Conservation (phyloP, 352 stramenopile species). For the Pythium aristosporum region DNA sequence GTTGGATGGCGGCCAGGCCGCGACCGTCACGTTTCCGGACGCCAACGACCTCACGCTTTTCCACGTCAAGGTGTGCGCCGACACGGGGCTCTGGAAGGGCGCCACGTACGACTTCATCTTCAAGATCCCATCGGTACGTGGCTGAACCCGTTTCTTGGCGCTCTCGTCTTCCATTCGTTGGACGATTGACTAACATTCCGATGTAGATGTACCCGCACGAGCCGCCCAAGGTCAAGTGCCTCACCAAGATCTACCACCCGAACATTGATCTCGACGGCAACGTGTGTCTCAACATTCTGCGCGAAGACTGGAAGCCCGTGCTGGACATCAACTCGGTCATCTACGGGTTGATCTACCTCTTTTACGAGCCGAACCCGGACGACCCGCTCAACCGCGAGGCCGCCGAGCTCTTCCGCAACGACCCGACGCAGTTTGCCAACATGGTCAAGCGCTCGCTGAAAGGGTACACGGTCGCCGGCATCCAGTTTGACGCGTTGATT, state of each 20-base stretch:
- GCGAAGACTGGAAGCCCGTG: conserved; percentile 98
- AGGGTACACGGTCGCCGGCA: conserved; percentile 79
- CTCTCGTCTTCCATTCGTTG: not conserved
- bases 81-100: conserved; percentile 96
- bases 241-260: conserved; percentile 98
- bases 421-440: conserved; percentile 91
- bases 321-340: conserved; percentile 99
- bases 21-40: conserved; percentile 95
- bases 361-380: conserved; percentile 99
- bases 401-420: conserved; percentile 95
- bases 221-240: conserved; percentile 96
- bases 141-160: not conserved
- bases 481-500: conserved; percentile 82
- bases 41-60: conserved; percentile 96
- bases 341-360: conserved; percentile 99
- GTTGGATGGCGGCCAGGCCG: conserved; percentile 96
- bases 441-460: conserved; percentile 86
- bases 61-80: conserved; percentile 90
- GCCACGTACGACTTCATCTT: conserved; percentile 98
- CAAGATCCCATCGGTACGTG: conserved; percentile 92
- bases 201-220: conserved; percentile 96
- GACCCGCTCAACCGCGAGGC: conserved; percentile 98
- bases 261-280: conserved; percentile 99
- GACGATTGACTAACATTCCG: no score
- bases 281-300: conserved; percentile 97